phyloP scores from a whole-genome alignment of 805 yeast species.

The Saturnispora ahearnii region DNA sequence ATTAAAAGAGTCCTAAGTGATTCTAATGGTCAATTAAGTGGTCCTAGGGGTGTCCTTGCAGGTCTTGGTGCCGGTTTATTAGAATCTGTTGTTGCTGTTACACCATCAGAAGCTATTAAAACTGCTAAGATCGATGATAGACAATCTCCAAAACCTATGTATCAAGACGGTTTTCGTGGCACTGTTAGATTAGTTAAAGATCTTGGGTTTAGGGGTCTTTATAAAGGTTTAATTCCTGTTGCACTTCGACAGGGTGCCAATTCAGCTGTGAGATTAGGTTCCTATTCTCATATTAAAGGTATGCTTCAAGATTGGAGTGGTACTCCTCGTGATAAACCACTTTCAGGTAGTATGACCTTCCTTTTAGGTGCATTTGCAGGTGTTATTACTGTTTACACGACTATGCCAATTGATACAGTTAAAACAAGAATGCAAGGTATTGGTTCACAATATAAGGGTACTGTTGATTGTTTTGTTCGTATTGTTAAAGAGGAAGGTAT shows the following conservation, averaged over 20 bases:
- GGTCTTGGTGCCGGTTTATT: conserved; percentile 96
- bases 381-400: conserved; percentile 77
- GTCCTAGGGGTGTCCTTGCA: conserved; percentile 86
- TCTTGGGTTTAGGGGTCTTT: conserved; percentile 74
- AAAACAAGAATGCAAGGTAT: conserved; percentile 96
- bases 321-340: conserved; percentile 60
- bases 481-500: conserved; percentile 85
- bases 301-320: conserved; percentile 62
- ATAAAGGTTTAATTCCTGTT: conserved; percentile 86
- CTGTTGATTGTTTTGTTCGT: conserved; percentile 71
- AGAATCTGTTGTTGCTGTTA: conserved; percentile 87
- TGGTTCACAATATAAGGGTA: conserved; percentile 62
- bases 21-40: conserved; percentile 77
- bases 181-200: conserved; percentile 59
- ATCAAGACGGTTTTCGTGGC: conserved; percentile 59
- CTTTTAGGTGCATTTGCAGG: conserved; percentile 88
- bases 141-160: conserved; percentile 66
- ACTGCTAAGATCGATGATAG: conserved; percentile 94
- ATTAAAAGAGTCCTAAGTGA: conserved; percentile 73
- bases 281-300: conserved; percentile 81
- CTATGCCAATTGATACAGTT: conserved; percentile 94
- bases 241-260: conserved; percentile 94
- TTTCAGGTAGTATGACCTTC: conserved; percentile 73
- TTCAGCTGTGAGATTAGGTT: conserved; percentile 89
- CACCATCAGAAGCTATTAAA: conserved; percentile 95